A percentile compares a stretch with the other conserved stretches of the same genome.
These are phyloP conservation scores for Ogataea neopini DNA, from an alignment of 805 yeast species.

Conservation along the genomic window DNA sequence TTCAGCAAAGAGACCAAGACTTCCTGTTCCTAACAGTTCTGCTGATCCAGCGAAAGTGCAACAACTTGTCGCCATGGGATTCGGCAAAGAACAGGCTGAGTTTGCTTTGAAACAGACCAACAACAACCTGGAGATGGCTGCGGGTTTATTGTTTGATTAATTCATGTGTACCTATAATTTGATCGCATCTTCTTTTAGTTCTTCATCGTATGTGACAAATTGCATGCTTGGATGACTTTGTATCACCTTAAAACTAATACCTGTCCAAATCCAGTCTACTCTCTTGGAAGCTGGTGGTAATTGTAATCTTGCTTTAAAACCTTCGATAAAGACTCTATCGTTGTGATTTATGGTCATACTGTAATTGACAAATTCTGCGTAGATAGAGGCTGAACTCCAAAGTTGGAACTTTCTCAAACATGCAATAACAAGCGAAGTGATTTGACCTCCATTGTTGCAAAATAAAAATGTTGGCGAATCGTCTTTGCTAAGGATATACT, in stretches of 20 bases:
- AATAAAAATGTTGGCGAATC: slow-evolving; percentile 78
- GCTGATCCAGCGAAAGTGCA: slow-evolving; percentile 34
- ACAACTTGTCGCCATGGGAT: slow-evolving; percentile 68
- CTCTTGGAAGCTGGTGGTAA: slow-evolving; percentile 44
- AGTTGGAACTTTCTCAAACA: slow-evolving; percentile 79
- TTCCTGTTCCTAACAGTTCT: slow-evolving; percentile 23
- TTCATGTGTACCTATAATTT: slow-evolving; percentile 9
- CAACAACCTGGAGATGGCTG: slow-evolving; percentile 87
- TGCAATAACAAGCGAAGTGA: slow-evolving; percentile 81
- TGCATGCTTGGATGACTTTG: slow-evolving; percentile 55
- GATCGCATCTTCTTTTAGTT: slow-evolving; percentile 22
- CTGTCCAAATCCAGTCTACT: slow-evolving; percentile 68
- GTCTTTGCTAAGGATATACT: slow-evolving; percentile 56
- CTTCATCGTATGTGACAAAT: slow-evolving; percentile 23
- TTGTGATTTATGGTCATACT: slow-evolving; percentile 77
- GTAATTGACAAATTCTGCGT: slow-evolving; percentile 79
- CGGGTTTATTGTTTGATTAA: slow-evolving; percentile 61
- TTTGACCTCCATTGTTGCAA: slow-evolving; percentile 88
- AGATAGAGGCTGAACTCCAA: slow-evolving; percentile 88
- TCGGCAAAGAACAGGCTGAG: slow-evolving; percentile 61
- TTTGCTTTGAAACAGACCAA: slow-evolving; percentile 63
- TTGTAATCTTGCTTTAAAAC: slow-evolving; percentile 64
- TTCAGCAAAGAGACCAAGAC: slow-evolving; percentile 21
- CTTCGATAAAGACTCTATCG: slow-evolving; percentile 82
- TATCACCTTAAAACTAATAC: slow-evolving; percentile 58